These are phyloP conservation scores for Cryptococcus sp. DNA, from an alignment of 1,284 basidiomycete genomes.

Conservation along the genomic window DNA sequence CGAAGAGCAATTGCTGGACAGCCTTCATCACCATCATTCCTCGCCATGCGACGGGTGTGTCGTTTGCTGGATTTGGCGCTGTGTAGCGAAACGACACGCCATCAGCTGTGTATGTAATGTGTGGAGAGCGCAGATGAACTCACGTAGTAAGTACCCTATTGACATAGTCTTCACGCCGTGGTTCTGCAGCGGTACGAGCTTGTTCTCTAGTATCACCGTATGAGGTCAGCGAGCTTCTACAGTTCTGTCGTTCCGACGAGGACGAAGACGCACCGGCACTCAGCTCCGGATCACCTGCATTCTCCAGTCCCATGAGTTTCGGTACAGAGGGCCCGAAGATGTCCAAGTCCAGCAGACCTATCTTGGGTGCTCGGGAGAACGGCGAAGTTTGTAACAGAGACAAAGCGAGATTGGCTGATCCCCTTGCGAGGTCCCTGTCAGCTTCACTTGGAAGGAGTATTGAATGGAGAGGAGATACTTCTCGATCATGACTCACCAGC, in stretches of 20 bases:
- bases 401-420: slow-evolving; percentile 75
- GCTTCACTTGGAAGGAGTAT: no score
- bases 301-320: slow-evolving; percentile 87
- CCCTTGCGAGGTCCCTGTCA: not conserved
- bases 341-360: slow-evolving; percentile 92
- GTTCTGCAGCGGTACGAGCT: slow-evolving; percentile 80
- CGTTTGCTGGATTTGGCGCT: slow-evolving; percentile 57
- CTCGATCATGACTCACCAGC: slow-evolving; percentile 63
- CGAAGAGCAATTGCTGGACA: slow-evolving; percentile 93
- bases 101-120: not conserved
- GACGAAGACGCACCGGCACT: slow-evolving; percentile 62
- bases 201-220: slow-evolving; percentile 64
- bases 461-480: not conserved
- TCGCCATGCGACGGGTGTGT: slow-evolving; percentile 88
- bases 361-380: slow-evolving; percentile 52
- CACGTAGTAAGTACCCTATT: slow-evolving; percentile 74
- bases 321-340: slow-evolving; percentile 97
- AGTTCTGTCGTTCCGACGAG: not conserved
- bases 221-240: no score
- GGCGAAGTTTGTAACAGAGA: slow-evolving; percentile 54
- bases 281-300: slow-evolving; percentile 75
- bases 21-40: slow-evolving; percentile 99
- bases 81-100: not conserved
- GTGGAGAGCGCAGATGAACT: slow-evolving; percentile 15
- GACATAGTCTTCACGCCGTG: slow-evolving; percentile 95